These are phyloP conservation scores for Yarrowia porcina DNA, from an alignment of 805 yeast species.

Conservation along the genomic window DNA sequence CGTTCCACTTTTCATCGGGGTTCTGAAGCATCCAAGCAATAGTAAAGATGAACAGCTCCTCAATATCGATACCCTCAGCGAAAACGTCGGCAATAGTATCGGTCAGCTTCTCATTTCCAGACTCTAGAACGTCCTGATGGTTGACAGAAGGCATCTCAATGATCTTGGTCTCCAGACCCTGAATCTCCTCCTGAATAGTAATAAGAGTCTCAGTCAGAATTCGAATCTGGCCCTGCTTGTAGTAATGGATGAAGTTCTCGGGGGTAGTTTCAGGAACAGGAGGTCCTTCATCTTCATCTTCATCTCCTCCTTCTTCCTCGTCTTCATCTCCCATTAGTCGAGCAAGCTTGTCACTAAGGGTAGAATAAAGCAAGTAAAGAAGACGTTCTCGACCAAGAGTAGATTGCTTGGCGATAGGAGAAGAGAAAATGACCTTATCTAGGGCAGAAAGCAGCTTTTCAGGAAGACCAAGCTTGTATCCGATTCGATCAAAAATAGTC, in stretches of 20 bases:
- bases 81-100: neutral
- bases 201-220: constrained; percentile 8
- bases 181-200: constrained; percentile 15
- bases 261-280: constrained; percentile 3
- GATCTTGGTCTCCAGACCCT: neutral
- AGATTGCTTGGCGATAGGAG: constrained; percentile 4
- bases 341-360: constrained; percentile 14
- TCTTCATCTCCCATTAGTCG: constrained; percentile 21
- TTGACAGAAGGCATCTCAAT: neutral
- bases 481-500: constrained; percentile 17
- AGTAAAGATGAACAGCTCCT: constrained; percentile 20
- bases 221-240: constrained; percentile 24
- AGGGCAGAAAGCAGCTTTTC: constrained; percentile 14
- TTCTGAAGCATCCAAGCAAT: constrained; percentile 17
- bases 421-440: constrained; percentile 16
- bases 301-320: constrained; percentile 1
- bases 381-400: constrained; percentile 22
- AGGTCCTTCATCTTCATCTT: neutral
- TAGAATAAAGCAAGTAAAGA: constrained; percentile 10
- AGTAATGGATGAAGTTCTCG: constrained; percentile 10
- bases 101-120: neutral
- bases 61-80: constrained; percentile 20
- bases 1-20: constrained; percentile 17
- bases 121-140: constrained; percentile 10
- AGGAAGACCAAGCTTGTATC: constrained; percentile 13